Evolutionary conservation across 305 asterid genomes (phyloP).

Genomic region (Stenogyne calaminthoides): DNA sequence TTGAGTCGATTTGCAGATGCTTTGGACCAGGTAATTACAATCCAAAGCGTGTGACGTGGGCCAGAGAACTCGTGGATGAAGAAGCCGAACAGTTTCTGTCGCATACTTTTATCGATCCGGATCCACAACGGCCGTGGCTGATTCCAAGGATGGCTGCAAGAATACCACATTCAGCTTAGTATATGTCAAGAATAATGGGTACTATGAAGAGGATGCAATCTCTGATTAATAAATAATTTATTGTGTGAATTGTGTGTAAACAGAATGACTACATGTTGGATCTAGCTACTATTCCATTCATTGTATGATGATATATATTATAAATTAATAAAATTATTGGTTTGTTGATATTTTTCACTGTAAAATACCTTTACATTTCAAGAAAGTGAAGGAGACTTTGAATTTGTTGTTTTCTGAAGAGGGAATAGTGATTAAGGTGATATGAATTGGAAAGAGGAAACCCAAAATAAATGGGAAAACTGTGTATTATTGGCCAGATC

Average conservation of each 20-base stretch:
- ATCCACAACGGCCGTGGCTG: slow-evolving; percentile 78
- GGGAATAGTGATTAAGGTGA: not conserved
- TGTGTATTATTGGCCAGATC: too few relatives aligned
- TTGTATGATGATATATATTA: not conserved
- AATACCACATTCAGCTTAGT: slow-evolving; percentile 76
- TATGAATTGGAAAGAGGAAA: not conserved
- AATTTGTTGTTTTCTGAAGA: not conserved
- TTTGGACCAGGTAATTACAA: slow-evolving; percentile 81
- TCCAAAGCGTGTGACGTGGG: slow-evolving; percentile 79
- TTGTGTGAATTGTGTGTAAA: not conserved
- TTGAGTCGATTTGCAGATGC: slow-evolving; percentile 55
- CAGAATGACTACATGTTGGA: not conserved
- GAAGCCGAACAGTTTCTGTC: slow-evolving; percentile 76
- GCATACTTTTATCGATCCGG: slow-evolving; percentile 75
- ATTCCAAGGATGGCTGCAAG: slow-evolving; percentile 74
- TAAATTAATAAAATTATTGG: not conserved
- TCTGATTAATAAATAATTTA: slow-evolving; percentile 1
- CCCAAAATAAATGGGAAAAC: not conserved
- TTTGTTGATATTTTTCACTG: not conserved
- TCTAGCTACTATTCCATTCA: not conserved
- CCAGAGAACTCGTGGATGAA: slow-evolving; percentile 79
- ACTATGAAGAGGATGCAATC: not conserved
- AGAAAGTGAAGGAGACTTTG: not conserved
- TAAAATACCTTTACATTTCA: not conserved
- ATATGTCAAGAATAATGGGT: not conserved